These are phyloP conservation scores for Phytopythium cucurbitacearum DNA, from an alignment of 352 stramenopile genomes.

Conservation along the genomic window DNA sequence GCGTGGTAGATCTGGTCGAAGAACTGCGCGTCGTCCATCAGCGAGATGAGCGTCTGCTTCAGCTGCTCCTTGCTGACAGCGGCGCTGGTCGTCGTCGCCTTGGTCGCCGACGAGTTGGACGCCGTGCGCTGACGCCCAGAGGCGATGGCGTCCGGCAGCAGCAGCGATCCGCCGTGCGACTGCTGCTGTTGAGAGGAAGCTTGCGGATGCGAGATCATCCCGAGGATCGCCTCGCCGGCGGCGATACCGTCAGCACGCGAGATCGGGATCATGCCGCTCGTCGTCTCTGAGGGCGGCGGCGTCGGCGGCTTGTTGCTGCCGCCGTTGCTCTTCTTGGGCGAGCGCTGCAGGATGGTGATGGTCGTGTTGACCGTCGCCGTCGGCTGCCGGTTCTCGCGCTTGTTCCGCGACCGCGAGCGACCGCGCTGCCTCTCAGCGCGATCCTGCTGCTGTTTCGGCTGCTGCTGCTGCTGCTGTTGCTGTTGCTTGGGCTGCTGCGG, in stretches of 20 bases:
- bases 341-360: slow-evolving; percentile 66
- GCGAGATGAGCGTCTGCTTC: slow-evolving; percentile 76
- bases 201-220: slow-evolving; percentile 67
- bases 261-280: slow-evolving; percentile 53
- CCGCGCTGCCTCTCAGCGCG: slow-evolving; percentile 25
- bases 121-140: neutral
- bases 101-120: neutral
- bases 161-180: slow-evolving; percentile 14
- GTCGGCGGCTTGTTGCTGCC: slow-evolving; percentile 21
- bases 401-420: slow-evolving; percentile 50
- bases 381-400: slow-evolving; percentile 45
- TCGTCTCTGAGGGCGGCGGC: slow-evolving; percentile 8
- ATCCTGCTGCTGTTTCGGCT: slow-evolving; percentile 19
- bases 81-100: slow-evolving; percentile 6
- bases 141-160: slow-evolving; percentile 5
- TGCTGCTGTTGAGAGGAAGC: slow-evolving; percentile 21
- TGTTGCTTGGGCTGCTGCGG: slow-evolving; percentile 21
- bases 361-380: slow-evolving; percentile 17
- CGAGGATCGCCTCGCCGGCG: slow-evolving; percentile 76
- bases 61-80: slow-evolving; percentile 81
- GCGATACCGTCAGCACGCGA: slow-evolving; percentile 77
- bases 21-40: slow-evolving; percentile 81
- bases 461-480: slow-evolving; percentile 32
- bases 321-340: slow-evolving; percentile 26
- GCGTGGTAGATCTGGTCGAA: slow-evolving; percentile 88